Evolutionary conservation across 108 stramenopile species (phyloP).

Genomic region (Mayamaea pseudoterrestris): DNA sequence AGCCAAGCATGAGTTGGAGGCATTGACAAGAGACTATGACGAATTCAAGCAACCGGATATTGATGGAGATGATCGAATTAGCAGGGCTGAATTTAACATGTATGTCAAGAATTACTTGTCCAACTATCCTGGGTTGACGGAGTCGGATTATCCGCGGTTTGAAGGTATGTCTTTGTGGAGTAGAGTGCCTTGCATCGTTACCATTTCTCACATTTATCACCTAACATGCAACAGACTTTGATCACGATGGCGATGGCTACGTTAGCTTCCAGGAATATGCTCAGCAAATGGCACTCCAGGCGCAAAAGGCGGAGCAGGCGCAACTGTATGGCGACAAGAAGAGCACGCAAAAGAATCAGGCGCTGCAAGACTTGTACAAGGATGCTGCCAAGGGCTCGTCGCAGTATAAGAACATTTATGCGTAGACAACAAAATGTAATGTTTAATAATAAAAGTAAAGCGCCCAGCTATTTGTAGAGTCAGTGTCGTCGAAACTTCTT

Average conservation of each 20-base stretch:
- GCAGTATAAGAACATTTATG: too few relatives aligned
- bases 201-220: not conserved
- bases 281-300: constrained; percentile 79
- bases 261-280: constrained; percentile 90
- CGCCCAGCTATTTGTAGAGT: too few relatives aligned
- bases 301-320: constrained; percentile 71
- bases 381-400: not conserved
- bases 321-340: constrained; percentile 13
- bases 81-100: constrained; percentile 85
- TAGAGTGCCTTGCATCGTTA: constrained; percentile 26
- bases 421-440: too few relatives aligned
- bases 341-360: constrained; percentile 24
- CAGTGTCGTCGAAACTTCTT: too few relatives aligned
- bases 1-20: constrained; percentile 68
- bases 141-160: constrained; percentile 90
- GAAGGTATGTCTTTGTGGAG: constrained; percentile 95
- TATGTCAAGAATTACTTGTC: constrained; percentile 90
- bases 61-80: constrained; percentile 91
- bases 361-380: constrained; percentile 25
- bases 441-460: too few relatives aligned
- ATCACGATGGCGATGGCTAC: constrained; percentile 84
- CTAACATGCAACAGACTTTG: constrained; percentile 43
- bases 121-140: constrained; percentile 83
- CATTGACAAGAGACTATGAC: constrained; percentile 89
- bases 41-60: constrained; percentile 97